Evolutionary conservation across 2,329 filamentous ascomycete genomes (phyloP).

Genomic region (Byssothecium circinans): DNA sequence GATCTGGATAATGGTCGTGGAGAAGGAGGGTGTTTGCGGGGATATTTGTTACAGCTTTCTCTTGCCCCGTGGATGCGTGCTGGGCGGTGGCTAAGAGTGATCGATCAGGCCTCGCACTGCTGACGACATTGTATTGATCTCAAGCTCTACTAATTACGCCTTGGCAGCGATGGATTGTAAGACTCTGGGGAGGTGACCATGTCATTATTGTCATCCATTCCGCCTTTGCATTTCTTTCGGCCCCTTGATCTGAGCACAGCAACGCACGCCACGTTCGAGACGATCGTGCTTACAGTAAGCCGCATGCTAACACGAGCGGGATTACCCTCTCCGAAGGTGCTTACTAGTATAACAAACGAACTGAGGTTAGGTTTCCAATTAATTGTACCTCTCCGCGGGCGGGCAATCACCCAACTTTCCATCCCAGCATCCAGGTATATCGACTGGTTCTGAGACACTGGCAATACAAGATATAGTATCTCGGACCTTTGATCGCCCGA

Average conservation of each 20-base stretch:
- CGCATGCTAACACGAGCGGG: not conserved
- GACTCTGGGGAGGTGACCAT: not conserved
- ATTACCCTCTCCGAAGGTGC: slow-evolving; percentile 1
- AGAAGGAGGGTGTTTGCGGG: not conserved
- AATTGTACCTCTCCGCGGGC: slow-evolving; percentile 5
- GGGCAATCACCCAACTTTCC: slow-evolving; percentile 12
- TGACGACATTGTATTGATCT: not conserved
- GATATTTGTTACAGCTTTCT: not conserved
- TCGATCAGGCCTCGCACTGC: not conserved
- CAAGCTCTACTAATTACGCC: too few species aligned
- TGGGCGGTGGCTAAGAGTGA: not conserved
- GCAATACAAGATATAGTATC: not conserved
- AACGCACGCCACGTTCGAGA: not conserved
- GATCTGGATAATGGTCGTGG: too few species aligned
- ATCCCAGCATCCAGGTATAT: slow-evolving; percentile 12
- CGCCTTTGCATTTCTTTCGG: not conserved
- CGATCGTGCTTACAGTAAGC: not conserved
- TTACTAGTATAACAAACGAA: slow-evolving; percentile 5
- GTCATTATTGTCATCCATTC: not conserved
- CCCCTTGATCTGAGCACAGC: not conserved
- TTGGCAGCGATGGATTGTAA: too few species aligned
- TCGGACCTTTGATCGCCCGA: slow-evolving; percentile 6
- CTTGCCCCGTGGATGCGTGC: not conserved
- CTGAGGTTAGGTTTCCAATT: slow-evolving; percentile 24
- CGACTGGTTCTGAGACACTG: slow-evolving; percentile 5